These are phyloP conservation scores for Leptosphaerulina australis DNA, from an alignment of 2,329 filamentous ascomycete genomes.

Conservation along the genomic window DNA sequence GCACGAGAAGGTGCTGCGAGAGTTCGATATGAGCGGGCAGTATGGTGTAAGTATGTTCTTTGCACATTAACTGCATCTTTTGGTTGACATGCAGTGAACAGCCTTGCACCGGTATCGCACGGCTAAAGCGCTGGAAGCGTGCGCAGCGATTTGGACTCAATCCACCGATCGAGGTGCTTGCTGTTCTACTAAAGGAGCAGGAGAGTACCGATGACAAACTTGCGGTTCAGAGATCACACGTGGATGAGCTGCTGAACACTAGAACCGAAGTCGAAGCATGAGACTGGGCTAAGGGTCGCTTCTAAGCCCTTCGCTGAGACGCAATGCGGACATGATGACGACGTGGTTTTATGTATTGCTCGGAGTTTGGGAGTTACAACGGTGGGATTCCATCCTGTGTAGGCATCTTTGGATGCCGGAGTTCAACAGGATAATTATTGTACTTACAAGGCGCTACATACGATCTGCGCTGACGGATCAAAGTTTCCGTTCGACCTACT, in stretches of 20 bases:
- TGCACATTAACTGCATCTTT: no score
- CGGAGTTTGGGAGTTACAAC: slow-evolving; percentile 24
- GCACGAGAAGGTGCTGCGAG: slow-evolving; percentile 84
- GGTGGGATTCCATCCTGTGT: slow-evolving; percentile 12
- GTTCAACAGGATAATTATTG: slow-evolving; percentile 3
- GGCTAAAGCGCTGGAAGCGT: slow-evolving; percentile 84
- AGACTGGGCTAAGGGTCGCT: not conserved
- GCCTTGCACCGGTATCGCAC: slow-evolving; percentile 86
- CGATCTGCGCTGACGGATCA: not conserved
- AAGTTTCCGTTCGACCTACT: not conserved
- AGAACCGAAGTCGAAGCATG: slow-evolving; percentile 49
- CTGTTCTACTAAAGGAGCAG: slow-evolving; percentile 78
- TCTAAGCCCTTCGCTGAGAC: not conserved
- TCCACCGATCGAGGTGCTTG: slow-evolving; percentile 88
- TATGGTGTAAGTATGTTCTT: slow-evolving; percentile 74
- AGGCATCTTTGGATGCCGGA: no score
- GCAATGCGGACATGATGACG: not conserved
- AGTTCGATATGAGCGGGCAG: slow-evolving; percentile 90
- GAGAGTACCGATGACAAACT: slow-evolving; percentile 54
- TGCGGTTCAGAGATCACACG: slow-evolving; percentile 70
- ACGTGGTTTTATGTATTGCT: slow-evolving; percentile 4
- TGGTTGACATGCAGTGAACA: slow-evolving; percentile 48
- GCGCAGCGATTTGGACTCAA: slow-evolving; percentile 82
- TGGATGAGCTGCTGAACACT: slow-evolving; percentile 69
- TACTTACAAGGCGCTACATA: not conserved